Evolutionary conservation across 1,284 basidiomycete genomes (phyloP).

Genomic region (Rhodotorula mucilaginosa): DNA sequence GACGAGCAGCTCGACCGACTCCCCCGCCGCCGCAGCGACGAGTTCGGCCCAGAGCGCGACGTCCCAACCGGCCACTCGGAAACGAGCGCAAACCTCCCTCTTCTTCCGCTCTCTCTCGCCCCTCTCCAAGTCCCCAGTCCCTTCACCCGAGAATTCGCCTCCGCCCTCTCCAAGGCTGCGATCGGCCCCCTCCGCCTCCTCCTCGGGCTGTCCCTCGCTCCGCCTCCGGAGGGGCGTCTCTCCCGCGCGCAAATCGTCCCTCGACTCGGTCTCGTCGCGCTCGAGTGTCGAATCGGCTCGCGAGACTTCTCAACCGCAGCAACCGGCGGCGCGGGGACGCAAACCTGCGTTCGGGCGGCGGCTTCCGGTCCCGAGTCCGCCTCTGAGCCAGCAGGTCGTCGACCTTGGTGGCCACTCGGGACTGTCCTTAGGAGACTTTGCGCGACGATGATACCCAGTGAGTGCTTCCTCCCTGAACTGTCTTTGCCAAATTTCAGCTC

Average conservation of each 20-base stretch:
- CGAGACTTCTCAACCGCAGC: background rate
- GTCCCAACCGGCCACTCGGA: background rate
- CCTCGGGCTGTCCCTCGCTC: background rate
- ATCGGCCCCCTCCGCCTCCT: background rate
- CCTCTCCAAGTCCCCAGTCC: background rate
- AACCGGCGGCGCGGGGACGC: background rate
- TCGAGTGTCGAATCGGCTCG: background rate
- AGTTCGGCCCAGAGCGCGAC: background rate
- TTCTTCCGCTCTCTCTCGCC: background rate
- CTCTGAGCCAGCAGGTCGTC: background rate
- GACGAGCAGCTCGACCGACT: too few relatives aligned
- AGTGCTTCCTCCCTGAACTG: background rate
- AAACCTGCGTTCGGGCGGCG: background rate
- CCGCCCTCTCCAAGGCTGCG: background rate
- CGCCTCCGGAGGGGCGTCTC: background rate
- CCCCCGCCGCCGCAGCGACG: background rate
- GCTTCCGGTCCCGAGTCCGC: background rate
- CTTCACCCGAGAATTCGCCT: background rate
- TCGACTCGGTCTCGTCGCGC: background rate
- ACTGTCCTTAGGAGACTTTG: background rate
- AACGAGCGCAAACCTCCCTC: background rate
- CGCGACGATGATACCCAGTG: background rate
- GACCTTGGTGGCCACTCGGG: background rate
- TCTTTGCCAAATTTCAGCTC: background rate
- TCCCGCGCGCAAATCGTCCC: background rate